A percentile compares a stretch with the other conserved stretches of the same genome.
Conservation (phyloP, 345 rosid species). For the Rubroshorea leprosula region DNA sequence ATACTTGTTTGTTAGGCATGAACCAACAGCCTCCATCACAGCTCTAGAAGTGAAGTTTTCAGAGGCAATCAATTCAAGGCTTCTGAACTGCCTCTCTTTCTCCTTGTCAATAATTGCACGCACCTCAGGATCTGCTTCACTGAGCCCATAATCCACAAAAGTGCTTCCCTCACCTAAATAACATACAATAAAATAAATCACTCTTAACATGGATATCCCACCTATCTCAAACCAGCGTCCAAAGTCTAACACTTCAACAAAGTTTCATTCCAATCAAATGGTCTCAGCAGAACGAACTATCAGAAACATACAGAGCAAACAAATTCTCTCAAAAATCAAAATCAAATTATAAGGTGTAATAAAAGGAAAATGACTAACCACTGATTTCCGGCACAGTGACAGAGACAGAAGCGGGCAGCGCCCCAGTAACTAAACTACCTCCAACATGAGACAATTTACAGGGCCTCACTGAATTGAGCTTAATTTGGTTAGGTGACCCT, state of each 20-base stretch:
- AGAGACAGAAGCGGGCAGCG: no score
- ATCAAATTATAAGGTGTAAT: no score
- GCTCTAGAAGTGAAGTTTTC: constrained; percentile 93
- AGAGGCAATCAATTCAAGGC: constrained; percentile 89
- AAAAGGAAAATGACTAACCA: constrained; percentile 25
- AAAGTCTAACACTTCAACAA: no score
- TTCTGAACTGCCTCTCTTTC: constrained; percentile 79
- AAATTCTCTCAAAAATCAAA: not conserved
- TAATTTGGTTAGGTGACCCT: constrained; percentile 38
- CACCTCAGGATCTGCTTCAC: constrained; percentile 79
- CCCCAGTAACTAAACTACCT: constrained; percentile 45
- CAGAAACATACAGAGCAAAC: no score
- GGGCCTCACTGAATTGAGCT: constrained; percentile 36
- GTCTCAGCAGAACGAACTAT: no score
- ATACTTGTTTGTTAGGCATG: constrained; percentile 89
- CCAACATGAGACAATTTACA: constrained; percentile 28
- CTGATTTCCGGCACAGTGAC: constrained; percentile 40
- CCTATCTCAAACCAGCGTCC: no score
- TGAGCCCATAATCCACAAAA: constrained; percentile 50
- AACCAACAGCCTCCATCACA: constrained; percentile 95
- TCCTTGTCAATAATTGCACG: constrained; percentile 55
- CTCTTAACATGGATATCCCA: not conserved
- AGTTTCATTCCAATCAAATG: no score
- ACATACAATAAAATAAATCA: not conserved
- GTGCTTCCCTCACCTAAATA: constrained; percentile 33